Evolutionary conservation across 2,329 filamentous ascomycete genomes (phyloP).

Genomic region (Teratosphaeria gauchensis): DNA sequence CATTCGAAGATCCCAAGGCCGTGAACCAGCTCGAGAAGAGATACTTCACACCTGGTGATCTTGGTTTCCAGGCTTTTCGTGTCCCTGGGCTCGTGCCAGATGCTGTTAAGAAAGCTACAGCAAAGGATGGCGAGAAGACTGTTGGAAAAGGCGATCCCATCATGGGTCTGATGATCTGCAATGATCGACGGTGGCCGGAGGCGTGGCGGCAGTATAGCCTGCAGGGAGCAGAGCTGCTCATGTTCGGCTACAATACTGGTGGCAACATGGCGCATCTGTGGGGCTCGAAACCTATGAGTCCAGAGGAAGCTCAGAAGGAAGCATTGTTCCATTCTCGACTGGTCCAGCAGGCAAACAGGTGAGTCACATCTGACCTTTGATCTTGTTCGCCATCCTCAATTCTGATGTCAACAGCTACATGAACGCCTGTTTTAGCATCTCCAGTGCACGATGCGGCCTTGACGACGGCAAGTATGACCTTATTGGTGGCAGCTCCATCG

Average conservation of each 20-base stretch:
- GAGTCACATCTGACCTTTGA: not conserved
- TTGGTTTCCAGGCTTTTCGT: conserved; percentile 46
- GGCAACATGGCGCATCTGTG: conserved; percentile 37
- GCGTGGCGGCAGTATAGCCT: conserved; percentile 44
- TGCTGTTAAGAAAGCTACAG: conserved; percentile 25
- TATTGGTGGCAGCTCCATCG: conserved; percentile 41
- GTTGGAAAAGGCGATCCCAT: conserved; percentile 40
- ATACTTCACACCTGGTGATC: conserved; percentile 44
- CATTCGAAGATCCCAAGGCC: conserved; percentile 38
- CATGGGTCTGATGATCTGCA: conserved; percentile 44
- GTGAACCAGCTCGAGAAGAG: conserved; percentile 48
- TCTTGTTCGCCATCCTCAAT: not conserved
- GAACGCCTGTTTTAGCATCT: conserved; percentile 44
- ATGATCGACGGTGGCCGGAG: conserved; percentile 46
- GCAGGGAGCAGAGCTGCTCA: conserved; percentile 38
- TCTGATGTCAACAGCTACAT: conserved; percentile 29
- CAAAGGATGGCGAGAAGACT: conserved; percentile 16
- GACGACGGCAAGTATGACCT: conserved; percentile 44
- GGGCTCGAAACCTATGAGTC: conserved; percentile 34
- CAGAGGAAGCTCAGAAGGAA: conserved; percentile 36
- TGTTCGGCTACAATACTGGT: conserved; percentile 34
- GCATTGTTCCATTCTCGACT: conserved; percentile 45
- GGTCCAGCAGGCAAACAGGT: conserved; percentile 41
- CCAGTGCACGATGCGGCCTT: conserved; percentile 40
- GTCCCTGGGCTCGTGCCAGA: conserved; percentile 36